These are phyloP conservation scores for Lablab purpureus DNA, from an alignment of 306 rosid genomes.

Conservation along the genomic window DNA sequence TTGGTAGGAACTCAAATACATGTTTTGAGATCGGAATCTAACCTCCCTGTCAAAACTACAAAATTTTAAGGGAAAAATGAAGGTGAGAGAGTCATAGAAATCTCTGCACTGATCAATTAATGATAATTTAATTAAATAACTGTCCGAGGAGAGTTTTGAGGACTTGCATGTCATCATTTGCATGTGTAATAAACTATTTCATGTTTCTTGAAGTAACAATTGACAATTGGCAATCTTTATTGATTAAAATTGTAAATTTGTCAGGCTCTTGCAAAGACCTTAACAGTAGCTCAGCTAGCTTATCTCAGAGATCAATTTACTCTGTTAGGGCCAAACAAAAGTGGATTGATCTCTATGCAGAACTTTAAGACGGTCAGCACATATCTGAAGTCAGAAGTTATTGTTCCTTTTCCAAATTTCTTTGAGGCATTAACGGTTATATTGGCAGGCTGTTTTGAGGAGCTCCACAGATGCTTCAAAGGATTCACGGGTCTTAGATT, in stretches of 20 bases:
- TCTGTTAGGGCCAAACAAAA: constrained; percentile 72
- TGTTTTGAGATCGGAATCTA: not conserved
- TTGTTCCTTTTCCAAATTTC: constrained; percentile 24
- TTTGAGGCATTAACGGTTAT: constrained; percentile 35
- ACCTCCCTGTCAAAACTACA: not conserved
- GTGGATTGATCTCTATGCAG: constrained; percentile 78
- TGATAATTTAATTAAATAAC: constrained; percentile 13
- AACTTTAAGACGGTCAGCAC: constrained; percentile 75
- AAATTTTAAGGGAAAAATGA: not conserved
- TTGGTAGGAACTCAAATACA: not conserved
- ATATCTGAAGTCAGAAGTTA: not conserved
- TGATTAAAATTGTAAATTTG: constrained; percentile 30
- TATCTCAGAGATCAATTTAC: constrained; percentile 74
- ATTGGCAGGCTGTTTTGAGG: constrained; percentile 64
- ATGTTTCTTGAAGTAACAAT: not conserved
- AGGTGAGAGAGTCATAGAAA: constrained; percentile 23
- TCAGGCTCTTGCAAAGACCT: constrained; percentile 84
- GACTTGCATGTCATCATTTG: not conserved
- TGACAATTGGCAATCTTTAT: constrained; percentile 11
- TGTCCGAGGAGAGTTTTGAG: not conserved
- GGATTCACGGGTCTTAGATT: constrained; percentile 72
- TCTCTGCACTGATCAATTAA: not conserved
- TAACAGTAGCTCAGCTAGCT: constrained; percentile 64
- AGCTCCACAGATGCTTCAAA: constrained; percentile 75
- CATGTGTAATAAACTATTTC: not conserved